These are phyloP conservation scores for Phytomonas sp. DNA, from an alignment of 208 protist species.

Conservation along the genomic window DNA sequence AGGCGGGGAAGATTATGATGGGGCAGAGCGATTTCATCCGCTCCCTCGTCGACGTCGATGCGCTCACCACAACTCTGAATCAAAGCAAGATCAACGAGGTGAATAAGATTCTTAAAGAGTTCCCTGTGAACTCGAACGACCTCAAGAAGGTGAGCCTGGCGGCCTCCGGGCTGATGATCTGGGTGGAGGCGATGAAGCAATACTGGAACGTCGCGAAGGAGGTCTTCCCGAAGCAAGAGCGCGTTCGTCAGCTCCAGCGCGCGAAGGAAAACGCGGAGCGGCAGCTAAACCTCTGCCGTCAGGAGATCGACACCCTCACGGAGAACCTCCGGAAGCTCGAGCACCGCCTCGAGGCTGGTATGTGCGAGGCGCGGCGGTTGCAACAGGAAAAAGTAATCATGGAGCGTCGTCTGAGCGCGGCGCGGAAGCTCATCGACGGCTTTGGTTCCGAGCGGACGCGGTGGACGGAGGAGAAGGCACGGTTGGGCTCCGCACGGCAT, in stretches of 20 bases:
- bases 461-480: constrained; percentile 93
- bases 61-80: constrained; percentile 81
- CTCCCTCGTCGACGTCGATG: constrained; percentile 86
- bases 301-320: constrained; percentile 91
- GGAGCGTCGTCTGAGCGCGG: constrained; percentile 93
- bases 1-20: constrained; percentile 90
- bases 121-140: constrained; percentile 86
- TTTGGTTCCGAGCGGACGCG: constrained; percentile 95
- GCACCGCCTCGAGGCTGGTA: constrained; percentile 86
- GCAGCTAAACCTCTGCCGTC: constrained; percentile 69
- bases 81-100: constrained; percentile 93
- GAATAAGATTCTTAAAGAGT: constrained; percentile 90
- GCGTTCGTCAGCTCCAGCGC: constrained; percentile 90
- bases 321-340: constrained; percentile 87
- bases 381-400: constrained; percentile 91
- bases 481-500: constrained; percentile 74
- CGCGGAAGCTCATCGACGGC: constrained; percentile 94
- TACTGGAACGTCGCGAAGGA: constrained; percentile 97
- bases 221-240: constrained; percentile 95
- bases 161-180: constrained; percentile 93
- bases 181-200: constrained; percentile 96
- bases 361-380: constrained; percentile 89
- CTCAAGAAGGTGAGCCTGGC: constrained; percentile 90
- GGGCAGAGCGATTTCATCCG: constrained; percentile 88
- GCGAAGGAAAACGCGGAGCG: constrained; percentile 85